These are phyloP conservation scores for Chondrus crispus DNA, from an alignment of 23 red algal species.

Conservation along the genomic window DNA sequence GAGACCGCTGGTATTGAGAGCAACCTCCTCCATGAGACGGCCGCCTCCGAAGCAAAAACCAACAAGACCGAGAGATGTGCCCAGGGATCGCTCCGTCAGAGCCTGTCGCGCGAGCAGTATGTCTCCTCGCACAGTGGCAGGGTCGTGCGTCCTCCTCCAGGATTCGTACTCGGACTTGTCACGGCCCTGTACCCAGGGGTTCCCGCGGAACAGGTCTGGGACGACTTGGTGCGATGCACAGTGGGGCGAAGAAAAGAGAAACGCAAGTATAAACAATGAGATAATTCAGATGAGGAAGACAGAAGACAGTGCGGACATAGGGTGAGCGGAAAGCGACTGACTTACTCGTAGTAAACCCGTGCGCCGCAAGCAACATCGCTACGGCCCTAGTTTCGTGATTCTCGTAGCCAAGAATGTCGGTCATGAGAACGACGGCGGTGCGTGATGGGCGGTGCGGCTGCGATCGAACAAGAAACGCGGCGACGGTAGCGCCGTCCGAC, in stretches of 20 bases:
- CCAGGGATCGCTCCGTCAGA: neutral
- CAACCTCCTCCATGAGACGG: constrained; percentile 3
- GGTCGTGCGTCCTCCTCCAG: neutral
- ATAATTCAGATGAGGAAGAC: neutral
- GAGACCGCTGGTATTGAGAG: neutral
- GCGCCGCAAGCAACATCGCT: neutral
- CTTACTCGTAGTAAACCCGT: constrained; percentile 6
- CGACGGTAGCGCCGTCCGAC: too few species aligned
- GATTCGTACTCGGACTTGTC: neutral
- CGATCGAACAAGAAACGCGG: too few species aligned
- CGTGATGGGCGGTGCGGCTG: too few species aligned
- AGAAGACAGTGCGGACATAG: neutral
- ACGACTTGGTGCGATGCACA: neutral
- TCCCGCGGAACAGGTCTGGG: constrained; percentile 6
- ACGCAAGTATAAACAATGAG: neutral
- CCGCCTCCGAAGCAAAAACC: constrained; percentile 27
- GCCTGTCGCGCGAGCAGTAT: neutral
- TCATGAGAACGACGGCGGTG: constrained; percentile 3
- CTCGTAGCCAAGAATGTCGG: constrained; percentile 17
- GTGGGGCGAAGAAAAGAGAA: neutral
- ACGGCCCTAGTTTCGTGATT: neutral
- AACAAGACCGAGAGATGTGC: neutral
- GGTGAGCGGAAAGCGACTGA: neutral
- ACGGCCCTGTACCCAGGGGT: neutral
- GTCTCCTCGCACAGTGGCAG: neutral